Evolutionary conservation across 352 stramenopile species (phyloP), one percentile per base, ranked within the genome.

Genomic region (Phytophthora foliorum): DNA sequence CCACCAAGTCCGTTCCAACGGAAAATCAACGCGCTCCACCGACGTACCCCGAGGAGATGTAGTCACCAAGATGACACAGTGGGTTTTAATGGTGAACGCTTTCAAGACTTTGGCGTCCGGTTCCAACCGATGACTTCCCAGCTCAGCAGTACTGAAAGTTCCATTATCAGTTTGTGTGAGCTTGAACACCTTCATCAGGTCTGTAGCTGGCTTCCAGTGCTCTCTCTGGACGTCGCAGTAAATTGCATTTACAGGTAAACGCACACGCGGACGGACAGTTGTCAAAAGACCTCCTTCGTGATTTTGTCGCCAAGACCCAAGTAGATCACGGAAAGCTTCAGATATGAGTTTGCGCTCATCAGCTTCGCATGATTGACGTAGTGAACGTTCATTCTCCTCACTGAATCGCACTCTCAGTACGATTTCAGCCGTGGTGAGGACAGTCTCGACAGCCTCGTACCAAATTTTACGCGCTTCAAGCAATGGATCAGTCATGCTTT

Each of bases 181-280:
- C 31, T 72, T 78, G 13, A 71, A 61, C 19, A 78, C 36, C 24
- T 73, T 74, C 9, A 80, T 6, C 13, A 73, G 69, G n/a, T 80
- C 42, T 2, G 73, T 59, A 16, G 73, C 63, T 16, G 64, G 55
- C 17, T 78, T 62, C 73, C 68, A 80, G 4, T 69, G 32, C 24
- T 80, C 73, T 32, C 61, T 57, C 8, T 41, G 11, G 4, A 68
- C 21, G 21, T 61, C 44, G 17, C 59, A 75, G 17, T 61, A 59
- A 50, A 78, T 52, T 9, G 7, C 21, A 11, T 0, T 3, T 10
- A 4, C 25, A 8, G 0, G 4, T 4, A 11, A 6, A 14, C 55
- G 41, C 49, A 19, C 14, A 7, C 63, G 57, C 36, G 32, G 39
- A 38, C 48, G 34, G 11, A 80, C 4, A 17, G 8, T 67, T 25